phyloP scores from a whole-genome alignment of 2,329 filamentous ascomycete species.

The Massarina eburnea region DNA sequence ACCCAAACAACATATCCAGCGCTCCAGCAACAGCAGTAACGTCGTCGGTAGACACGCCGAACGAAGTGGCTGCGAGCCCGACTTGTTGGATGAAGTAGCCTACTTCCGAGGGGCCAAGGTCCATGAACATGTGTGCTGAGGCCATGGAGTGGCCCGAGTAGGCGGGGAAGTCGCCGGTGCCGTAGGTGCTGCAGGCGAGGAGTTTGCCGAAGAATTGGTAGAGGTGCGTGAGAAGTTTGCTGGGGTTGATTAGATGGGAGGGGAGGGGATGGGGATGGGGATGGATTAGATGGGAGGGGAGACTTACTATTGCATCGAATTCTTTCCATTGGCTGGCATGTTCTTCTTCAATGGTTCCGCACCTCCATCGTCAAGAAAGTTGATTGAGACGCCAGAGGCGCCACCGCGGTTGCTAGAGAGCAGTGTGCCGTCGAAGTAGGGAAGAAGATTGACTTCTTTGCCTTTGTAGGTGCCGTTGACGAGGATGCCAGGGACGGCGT shows the following conservation, averaged over 20 bases:
- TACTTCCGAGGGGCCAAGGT: conserved; percentile 53
- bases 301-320: conserved; percentile 59
- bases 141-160: conserved; percentile 56
- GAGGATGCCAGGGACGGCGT: conserved; percentile 61
- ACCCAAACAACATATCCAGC: conserved; percentile 55
- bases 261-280: neutral
- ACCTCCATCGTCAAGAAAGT: conserved; percentile 64
- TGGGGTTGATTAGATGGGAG: conserved; percentile 21
- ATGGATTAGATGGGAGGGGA: neutral
- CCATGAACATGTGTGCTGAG: conserved; percentile 63
- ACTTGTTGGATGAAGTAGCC: conserved; percentile 64
- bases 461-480: conserved; percentile 54
- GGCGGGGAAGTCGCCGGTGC: conserved; percentile 46
- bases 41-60: conserved; percentile 60
- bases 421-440: conserved; percentile 61
- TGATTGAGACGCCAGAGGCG: conserved; percentile 51
- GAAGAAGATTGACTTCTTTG: conserved; percentile 57
- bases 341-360: conserved; percentile 58
- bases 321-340: conserved; percentile 54
- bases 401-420: conserved; percentile 57
- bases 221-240: conserved; percentile 61
- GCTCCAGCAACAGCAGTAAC: conserved; percentile 52
- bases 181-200: conserved; percentile 42
- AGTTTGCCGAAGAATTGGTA: conserved; percentile 64
- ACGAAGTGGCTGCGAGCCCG: conserved; percentile 57